phyloP scores from a whole-genome alignment of 2,329 filamentous ascomycete genomes.

The Colletotrichum destructivum region DNA sequence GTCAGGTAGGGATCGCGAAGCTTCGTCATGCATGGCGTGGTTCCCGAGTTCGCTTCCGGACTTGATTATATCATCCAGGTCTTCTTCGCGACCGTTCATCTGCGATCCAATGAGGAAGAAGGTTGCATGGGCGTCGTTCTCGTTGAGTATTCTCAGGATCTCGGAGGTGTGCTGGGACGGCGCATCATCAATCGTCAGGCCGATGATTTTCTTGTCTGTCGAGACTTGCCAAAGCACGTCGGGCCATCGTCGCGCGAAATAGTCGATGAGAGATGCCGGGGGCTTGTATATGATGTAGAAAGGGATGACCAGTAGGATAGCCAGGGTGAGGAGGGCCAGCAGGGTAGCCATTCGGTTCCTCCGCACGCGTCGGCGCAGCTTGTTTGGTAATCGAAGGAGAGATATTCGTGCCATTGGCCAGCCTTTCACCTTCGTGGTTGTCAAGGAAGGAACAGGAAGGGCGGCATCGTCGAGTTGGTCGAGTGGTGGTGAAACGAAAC shows the following conservation, averaged over 20 bases:
- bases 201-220: constrained; percentile 76
- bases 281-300: constrained; percentile 78
- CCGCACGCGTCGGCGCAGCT: constrained; percentile 70
- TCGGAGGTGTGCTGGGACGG: constrained; percentile 80
- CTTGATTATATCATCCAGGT: constrained; percentile 71
- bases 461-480: constrained; percentile 8
- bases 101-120: constrained; percentile 92
- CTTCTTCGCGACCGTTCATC: constrained; percentile 69
- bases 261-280: constrained; percentile 77
- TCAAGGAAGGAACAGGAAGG: background rate
- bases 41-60: constrained; percentile 83
- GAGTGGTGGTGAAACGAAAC: constrained; percentile 27
- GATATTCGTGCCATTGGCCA: constrained; percentile 52
- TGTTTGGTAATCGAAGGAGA: constrained; percentile 69
- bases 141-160: constrained; percentile 78
- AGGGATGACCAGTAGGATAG: constrained; percentile 55
- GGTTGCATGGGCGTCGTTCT: constrained; percentile 80
- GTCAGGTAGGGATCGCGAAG: constrained; percentile 74
- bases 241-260: constrained; percentile 80
- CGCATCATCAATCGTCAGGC: constrained; percentile 89
- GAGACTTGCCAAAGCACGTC: constrained; percentile 83
- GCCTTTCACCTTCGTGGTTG: constrained; percentile 31
- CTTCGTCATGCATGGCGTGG: constrained; percentile 91
- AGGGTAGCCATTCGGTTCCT: constrained; percentile 73
- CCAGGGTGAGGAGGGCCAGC: constrained; percentile 56